These are phyloP conservation scores for Lentinula aciculospora DNA, from an alignment of 768 basidiomycete genomes.

Conservation along the genomic window DNA sequence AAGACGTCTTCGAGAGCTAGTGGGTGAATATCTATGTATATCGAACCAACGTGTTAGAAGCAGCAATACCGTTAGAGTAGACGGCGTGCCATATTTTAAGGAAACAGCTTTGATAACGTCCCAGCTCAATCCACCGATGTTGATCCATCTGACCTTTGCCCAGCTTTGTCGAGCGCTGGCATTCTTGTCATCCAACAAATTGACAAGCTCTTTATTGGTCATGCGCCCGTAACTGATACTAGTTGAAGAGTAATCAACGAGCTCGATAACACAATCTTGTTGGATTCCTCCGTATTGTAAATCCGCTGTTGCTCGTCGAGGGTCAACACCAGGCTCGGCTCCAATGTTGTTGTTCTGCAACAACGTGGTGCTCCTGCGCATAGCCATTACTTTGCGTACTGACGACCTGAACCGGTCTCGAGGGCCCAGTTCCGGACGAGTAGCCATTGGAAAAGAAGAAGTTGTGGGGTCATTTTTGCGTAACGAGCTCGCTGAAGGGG, in stretches of 20 bases:
- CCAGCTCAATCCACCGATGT: conserved; percentile 59
- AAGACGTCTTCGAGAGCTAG: conserved; percentile 65
- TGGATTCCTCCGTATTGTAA: conserved; percentile 51
- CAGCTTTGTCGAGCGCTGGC: conserved; percentile 27
- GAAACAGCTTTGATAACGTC: conserved; percentile 58
- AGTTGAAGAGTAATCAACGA: conserved; percentile 60
- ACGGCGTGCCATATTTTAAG: conserved; percentile 45
- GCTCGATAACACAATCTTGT: conserved; percentile 59
- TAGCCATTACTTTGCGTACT: conserved; percentile 58
- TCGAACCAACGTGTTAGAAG: no score
- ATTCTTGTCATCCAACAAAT: conserved; percentile 29
- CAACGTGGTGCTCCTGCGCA: conserved; percentile 47
- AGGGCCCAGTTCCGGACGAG: conserved; percentile 26
- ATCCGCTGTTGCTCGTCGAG: conserved; percentile 52
- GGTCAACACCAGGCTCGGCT: conserved; percentile 70
- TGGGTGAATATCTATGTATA: conserved; percentile 37
- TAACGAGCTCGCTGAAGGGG: not conserved
- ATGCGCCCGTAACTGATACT: conserved; percentile 48
- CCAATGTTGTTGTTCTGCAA: conserved; percentile 37
- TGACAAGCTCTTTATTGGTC: conserved; percentile 50
- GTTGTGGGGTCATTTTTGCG: conserved; percentile 15
- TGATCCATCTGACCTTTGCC: conserved; percentile 60
- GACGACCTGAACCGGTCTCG: conserved; percentile 47
- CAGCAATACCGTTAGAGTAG: not conserved
- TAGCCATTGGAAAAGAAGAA: conserved; percentile 8